phyloP scores from a whole-genome alignment of 1,284 basidiomycete species.

The Leccinum fallax region DNA sequence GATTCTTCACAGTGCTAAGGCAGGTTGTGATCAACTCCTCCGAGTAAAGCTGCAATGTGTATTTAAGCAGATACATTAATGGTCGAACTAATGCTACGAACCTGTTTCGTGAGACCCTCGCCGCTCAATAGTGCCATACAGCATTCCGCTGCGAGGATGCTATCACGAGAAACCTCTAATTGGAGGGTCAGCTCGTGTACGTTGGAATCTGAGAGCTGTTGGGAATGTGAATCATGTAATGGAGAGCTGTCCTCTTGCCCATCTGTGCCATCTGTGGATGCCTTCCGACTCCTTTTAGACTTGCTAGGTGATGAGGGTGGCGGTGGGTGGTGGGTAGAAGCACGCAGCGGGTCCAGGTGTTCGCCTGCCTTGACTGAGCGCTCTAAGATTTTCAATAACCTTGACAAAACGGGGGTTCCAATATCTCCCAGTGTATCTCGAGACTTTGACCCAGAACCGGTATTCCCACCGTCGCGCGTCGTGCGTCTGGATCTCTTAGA shows the following conservation, averaged over 20 bases:
- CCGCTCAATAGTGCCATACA: slow-evolving; percentile 76
- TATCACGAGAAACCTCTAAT: slow-evolving; percentile 66
- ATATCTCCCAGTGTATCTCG: slow-evolving; percentile 65
- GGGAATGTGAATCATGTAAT: slow-evolving; percentile 22
- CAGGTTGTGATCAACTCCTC: slow-evolving; percentile 88
- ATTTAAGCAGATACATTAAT: slow-evolving; percentile 9
- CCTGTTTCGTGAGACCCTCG: slow-evolving; percentile 83
- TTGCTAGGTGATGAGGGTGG: slow-evolving; percentile 32
- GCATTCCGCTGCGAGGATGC: slow-evolving; percentile 80
- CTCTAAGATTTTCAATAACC: slow-evolving; percentile 76
- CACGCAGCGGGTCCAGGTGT: slow-evolving; percentile 68
- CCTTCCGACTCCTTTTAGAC: slow-evolving; percentile 31
- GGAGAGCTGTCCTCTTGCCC: slow-evolving; percentile 25
- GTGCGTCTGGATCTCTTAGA: slow-evolving; percentile 56
- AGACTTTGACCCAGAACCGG: slow-evolving; percentile 45
- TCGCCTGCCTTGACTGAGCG: slow-evolving; percentile 75
- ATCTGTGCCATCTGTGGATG: slow-evolving; percentile 32
- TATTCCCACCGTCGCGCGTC: slow-evolving; percentile 40
- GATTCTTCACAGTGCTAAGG: slow-evolving; percentile 75
- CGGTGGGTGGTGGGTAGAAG: slow-evolving; percentile 28
- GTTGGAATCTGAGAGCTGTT: slow-evolving; percentile 50
- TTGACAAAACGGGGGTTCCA: slow-evolving; percentile 58
- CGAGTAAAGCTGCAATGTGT: slow-evolving; percentile 69
- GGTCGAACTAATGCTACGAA: slow-evolving; percentile 35
- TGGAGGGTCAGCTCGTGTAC: slow-evolving; percentile 49